phyloP scores from a whole-genome alignment of 2,329 filamentous ascomycete genomes.

The Neofusicoccum kwambonambiense region DNA sequence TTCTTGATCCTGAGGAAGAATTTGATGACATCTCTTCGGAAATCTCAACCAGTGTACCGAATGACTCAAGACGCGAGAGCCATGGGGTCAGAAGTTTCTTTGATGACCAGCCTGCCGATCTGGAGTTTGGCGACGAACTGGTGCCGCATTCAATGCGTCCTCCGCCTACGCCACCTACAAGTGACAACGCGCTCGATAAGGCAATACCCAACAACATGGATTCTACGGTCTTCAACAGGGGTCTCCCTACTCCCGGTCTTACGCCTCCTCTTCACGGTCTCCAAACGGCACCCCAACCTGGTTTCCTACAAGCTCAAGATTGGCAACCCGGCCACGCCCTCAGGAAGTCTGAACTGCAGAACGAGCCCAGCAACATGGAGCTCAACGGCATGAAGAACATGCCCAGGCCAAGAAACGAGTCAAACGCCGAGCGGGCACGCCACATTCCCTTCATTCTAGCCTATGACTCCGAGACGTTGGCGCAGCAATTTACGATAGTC shows the following conservation, averaged over 20 bases:
- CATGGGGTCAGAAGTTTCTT: conserved; percentile 49
- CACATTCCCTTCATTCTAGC: conserved; percentile 80
- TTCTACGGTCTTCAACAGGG: conserved; percentile 33
- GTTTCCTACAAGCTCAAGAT: neutral
- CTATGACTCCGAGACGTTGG: conserved; percentile 74
- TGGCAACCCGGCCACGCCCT: neutral
- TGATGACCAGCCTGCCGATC: conserved; percentile 44
- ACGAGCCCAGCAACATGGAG: neutral
- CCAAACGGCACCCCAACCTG: neutral
- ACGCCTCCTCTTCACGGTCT: conserved; percentile 29
- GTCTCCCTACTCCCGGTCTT: conserved; percentile 38
- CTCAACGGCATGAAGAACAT: conserved; percentile 20
- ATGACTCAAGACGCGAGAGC: conserved; percentile 31
- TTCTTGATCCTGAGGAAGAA: conserved; percentile 55
- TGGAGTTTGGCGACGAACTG: conserved; percentile 33
- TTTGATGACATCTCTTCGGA: conserved; percentile 55
- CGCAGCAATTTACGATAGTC: conserved; percentile 80
- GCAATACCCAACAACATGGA: conserved; percentile 25
- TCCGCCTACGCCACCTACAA: conserved; percentile 46
- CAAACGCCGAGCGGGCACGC: conserved; percentile 26
- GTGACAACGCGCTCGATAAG: conserved; percentile 25
- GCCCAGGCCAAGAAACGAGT: neutral
- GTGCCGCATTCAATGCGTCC: conserved; percentile 36
- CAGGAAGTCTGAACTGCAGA: neutral
- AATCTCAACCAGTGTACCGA: conserved; percentile 50